Base-by-base conservation (phyloP, 1,284 basidiomycete genomes). In the Ustilago sp. region DNA sequence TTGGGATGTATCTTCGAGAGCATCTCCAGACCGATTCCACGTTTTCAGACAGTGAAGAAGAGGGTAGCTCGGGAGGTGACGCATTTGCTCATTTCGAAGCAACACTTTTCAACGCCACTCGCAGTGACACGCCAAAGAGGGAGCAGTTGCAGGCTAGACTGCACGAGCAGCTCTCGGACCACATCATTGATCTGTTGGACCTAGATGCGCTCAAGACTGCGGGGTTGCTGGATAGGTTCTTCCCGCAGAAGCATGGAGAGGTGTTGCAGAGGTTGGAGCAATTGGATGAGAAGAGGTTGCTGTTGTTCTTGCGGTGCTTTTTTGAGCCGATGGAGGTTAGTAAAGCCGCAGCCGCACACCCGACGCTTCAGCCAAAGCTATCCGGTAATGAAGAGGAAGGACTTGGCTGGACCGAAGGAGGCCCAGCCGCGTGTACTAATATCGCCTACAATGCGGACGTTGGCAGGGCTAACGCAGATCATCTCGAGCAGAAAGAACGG, bases 241-340 rank as follows among this genome's bases (percentile, higher is more conserved):
- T 91, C 79, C 84, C 90, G 0, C 80, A 86, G 0, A 86, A 91
- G 3, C 94, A 97, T 80, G 88, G 88, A 32, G 84, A 89, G 28
- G 87, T 87, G 13, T 62, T 88, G 34, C 70, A 77, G 3, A 70
- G 67, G 34, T 59, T 86, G 51, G 82, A 87, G 1, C 81, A 86
- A 45, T 9, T 67, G 41, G 87, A 87, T 17, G 88, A 90, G 59
- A 88, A 88, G 55, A 89, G 90, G 55, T 91, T 91, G 68, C 92
- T 93, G 74, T 88, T 90, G 3, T 99, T 98, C 86, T 90, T 98
- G 5, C 90, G 89, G 13, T 90, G 90, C 80, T 89, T 98, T 1
- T 88, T 97, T 8, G 90, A 91, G 35, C 91, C 92, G 1, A 23
- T 15, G 86, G 63, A 79, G 88, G 43, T 86, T 85, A 45, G 77